Conservation (phyloP, 2,329 filamentous ascomycete species). For the Leptographium lundbergii region DNA sequence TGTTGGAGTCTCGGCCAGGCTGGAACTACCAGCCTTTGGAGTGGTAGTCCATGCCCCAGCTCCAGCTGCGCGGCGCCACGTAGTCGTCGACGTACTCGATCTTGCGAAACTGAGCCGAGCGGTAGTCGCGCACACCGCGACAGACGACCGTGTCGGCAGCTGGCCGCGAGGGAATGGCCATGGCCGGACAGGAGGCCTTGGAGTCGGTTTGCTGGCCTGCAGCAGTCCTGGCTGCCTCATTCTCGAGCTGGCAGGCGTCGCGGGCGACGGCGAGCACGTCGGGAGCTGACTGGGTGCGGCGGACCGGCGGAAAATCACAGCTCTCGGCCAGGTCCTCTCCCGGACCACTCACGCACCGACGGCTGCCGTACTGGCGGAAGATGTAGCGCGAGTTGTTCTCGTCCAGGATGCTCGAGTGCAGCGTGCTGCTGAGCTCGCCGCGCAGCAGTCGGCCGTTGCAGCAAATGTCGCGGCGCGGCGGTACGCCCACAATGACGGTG, state of each 20-base stretch:
- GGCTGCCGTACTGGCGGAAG: conserved; percentile 7
- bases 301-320: background rate
- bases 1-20: background rate
- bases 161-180: background rate
- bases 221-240: background rate
- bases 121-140: background rate
- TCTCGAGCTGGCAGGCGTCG: background rate
- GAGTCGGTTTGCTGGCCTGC: too few species aligned
- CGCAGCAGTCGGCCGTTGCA: background rate
- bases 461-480: conserved; percentile 3
- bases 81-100: conserved; percentile 6
- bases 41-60: conserved; percentile 6
- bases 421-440: conserved; percentile 5
- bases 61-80: conserved; percentile 5
- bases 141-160: background rate
- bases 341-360: background rate
- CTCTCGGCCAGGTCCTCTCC: background rate
- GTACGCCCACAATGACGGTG: background rate
- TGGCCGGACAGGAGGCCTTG: background rate
- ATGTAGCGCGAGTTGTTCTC: conserved; percentile 6
- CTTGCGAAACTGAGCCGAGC: background rate
- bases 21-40: conserved; percentile 8
- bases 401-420: conserved; percentile 1
- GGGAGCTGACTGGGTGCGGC: conserved; percentile 7
- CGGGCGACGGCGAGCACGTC: background rate